phyloP scores from a whole-genome alignment of 768 basidiomycete species.

The Hydnum rufescens region DNA sequence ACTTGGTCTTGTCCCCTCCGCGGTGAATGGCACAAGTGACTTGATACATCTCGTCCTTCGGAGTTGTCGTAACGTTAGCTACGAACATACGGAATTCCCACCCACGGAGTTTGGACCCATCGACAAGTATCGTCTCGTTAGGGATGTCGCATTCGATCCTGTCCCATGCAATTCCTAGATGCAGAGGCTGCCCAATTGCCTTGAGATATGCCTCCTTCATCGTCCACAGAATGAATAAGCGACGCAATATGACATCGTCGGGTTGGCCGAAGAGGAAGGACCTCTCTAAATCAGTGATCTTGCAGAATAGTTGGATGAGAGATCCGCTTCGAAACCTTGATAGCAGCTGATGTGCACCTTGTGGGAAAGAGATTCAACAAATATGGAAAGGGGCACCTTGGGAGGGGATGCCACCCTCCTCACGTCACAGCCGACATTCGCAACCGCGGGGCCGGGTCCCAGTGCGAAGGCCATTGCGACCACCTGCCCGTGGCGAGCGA shows the following conservation, averaged over 20 bases:
- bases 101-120: slow-evolving; percentile 46
- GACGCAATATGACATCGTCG: slow-evolving; percentile 48
- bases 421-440: slow-evolving; percentile 68
- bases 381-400: slow-evolving; percentile 37
- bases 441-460: slow-evolving; percentile 49
- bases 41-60: slow-evolving; percentile 19
- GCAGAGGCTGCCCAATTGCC: slow-evolving; percentile 51
- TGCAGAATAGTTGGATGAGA: slow-evolving; percentile 12
- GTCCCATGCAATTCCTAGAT: slow-evolving; percentile 54
- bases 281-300: slow-evolving; percentile 34
- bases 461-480: slow-evolving; percentile 35
- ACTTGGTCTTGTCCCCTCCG: slow-evolving; percentile 5
- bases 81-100: slow-evolving; percentile 80
- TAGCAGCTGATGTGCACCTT: slow-evolving; percentile 28
- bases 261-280: slow-evolving; percentile 30
- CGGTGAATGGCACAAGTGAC: slow-evolving; percentile 11
- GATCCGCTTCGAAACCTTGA: neutral
- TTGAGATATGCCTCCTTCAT: slow-evolving; percentile 69
- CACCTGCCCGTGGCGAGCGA: slow-evolving; percentile 11
- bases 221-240: slow-evolving; percentile 57
- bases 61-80: slow-evolving; percentile 42
- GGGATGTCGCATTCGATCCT: slow-evolving; percentile 67
- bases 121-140: slow-evolving; percentile 38
- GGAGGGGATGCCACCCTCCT: slow-evolving; percentile 44
- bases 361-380: slow-evolving; percentile 52